A percentile compares a stretch with the other conserved stretches of the same genome.
phyloP scores from a whole-genome alignment of 129 eudicot genomes.

The Silybum marianum region DNA sequence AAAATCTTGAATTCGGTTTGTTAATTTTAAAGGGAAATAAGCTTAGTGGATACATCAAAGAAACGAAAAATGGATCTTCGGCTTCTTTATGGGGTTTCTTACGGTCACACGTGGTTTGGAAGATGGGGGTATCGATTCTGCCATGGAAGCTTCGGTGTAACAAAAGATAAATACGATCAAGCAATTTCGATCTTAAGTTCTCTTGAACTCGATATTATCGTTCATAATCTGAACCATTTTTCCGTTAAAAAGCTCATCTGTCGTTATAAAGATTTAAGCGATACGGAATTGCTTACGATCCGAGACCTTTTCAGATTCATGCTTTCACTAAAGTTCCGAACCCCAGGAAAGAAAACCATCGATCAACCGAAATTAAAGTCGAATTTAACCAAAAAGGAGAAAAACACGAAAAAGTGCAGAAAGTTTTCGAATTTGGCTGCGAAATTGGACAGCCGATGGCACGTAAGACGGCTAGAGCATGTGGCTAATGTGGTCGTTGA shows the following conservation, averaged over 20 bases:
- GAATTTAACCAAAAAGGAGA: slow-evolving; percentile 35
- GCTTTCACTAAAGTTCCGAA: slow-evolving; percentile 54
- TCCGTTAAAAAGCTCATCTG: slow-evolving; percentile 43
- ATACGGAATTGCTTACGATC: slow-evolving; percentile 48
- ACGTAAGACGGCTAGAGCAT: slow-evolving; percentile 63
- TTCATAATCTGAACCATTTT: slow-evolving; percentile 21
- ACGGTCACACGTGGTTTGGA: slow-evolving; percentile 80
- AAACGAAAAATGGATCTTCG: slow-evolving; percentile 77
- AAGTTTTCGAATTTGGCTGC: slow-evolving; percentile 73
- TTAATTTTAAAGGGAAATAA: slow-evolving; percentile 56
- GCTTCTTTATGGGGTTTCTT: slow-evolving; percentile 68
- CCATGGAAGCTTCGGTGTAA: slow-evolving; percentile 71
- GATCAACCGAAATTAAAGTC: slow-evolving; percentile 1
- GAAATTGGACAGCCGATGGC: slow-evolving; percentile 84
- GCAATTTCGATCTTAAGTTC: slow-evolving; percentile 56
- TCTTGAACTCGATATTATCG: slow-evolving; percentile 44
- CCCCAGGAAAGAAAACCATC: slow-evolving; percentile 14
- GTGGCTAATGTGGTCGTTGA: slow-evolving; percentile 78
- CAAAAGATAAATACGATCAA: slow-evolving; percentile 46
- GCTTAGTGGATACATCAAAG: slow-evolving; percentile 69
- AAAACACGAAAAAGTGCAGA: slow-evolving; percentile 44
- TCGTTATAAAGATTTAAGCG: slow-evolving; percentile 55
- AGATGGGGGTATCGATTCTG: slow-evolving; percentile 69
- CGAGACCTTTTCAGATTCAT: slow-evolving; percentile 72
- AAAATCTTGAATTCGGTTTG: slow-evolving; percentile 11